Conservation (phyloP, 768 basidiomycete genomes). For the Auriscalpium microsporum region DNA sequence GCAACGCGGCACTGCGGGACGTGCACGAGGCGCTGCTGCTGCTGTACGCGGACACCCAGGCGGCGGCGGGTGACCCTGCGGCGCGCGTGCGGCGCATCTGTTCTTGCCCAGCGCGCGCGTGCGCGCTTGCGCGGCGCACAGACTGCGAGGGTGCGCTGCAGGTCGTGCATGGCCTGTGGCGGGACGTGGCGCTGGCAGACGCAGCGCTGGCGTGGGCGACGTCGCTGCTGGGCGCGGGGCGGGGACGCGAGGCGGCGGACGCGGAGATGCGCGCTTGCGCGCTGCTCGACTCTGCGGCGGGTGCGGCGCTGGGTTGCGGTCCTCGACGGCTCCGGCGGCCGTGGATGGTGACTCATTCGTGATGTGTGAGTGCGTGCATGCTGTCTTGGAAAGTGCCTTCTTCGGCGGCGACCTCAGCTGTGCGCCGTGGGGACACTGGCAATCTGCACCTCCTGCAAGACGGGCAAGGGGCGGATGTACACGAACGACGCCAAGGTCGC, state of each 20-base stretch:
- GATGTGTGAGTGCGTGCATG: too few relatives aligned
- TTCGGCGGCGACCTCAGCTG: neutral
- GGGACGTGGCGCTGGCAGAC: slow-evolving; percentile 25
- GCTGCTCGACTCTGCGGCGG: slow-evolving; percentile 18
- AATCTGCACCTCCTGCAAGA: neutral
- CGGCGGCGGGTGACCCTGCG: slow-evolving; percentile 17
- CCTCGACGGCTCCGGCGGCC: too few relatives aligned
- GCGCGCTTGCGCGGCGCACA: slow-evolving; percentile 13
- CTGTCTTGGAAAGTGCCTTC: too few relatives aligned
- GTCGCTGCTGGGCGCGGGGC: slow-evolving; percentile 36
- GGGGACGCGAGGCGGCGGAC: slow-evolving; percentile 32
- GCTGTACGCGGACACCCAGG: slow-evolving; percentile 36
- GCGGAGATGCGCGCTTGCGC: slow-evolving; percentile 28
- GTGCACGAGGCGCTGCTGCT: slow-evolving; percentile 42
- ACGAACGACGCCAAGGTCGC: neutral
- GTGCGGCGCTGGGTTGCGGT: too few relatives aligned
- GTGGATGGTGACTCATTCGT: too few relatives aligned
- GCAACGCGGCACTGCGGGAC: slow-evolving; percentile 3
- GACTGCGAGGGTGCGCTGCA: slow-evolving; percentile 22
- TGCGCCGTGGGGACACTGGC: neutral
- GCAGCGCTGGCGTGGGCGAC: slow-evolving; percentile 37
- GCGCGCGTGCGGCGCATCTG: slow-evolving; percentile 31
- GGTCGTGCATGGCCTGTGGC: slow-evolving; percentile 38
- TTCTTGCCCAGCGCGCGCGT: slow-evolving; percentile 37
- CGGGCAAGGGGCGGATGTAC: neutral